Percentiles rank a stretch among this genome's conserved stretches.
These are phyloP conservation scores for Pseudocercospora fijiensis DNA, from an alignment of 2,329 filamentous ascomycete species.

Conservation along the genomic window DNA sequence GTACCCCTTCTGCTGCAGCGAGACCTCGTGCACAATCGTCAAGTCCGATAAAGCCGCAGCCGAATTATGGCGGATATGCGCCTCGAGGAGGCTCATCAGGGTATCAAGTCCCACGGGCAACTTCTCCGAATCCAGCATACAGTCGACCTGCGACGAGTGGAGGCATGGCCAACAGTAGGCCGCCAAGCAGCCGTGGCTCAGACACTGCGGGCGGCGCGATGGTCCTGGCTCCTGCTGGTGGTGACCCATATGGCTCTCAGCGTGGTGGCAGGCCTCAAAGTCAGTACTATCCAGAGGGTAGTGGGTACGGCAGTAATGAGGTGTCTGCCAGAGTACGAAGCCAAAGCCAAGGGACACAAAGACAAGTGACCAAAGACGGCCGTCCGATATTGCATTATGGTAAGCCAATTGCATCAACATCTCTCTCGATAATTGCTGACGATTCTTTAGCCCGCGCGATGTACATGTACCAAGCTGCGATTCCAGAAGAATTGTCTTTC, in stretches of 20 bases:
- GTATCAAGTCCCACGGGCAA: slow-evolving; percentile 42
- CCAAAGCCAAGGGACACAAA: slow-evolving; percentile 83
- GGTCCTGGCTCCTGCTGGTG: slow-evolving; percentile 48
- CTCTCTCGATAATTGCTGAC: slow-evolving; percentile 11
- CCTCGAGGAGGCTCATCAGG: slow-evolving; percentile 42
- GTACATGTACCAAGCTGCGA: slow-evolving; percentile 92
- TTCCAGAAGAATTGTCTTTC: slow-evolving; percentile 92
- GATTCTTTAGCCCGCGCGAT: slow-evolving; percentile 68
- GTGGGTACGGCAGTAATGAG: slow-evolving; percentile 38
- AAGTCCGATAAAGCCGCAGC: slow-evolving; percentile 44
- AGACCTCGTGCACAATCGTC: slow-evolving; percentile 43
- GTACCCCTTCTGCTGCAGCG: slow-evolving; percentile 30
- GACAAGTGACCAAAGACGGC: slow-evolving; percentile 82
- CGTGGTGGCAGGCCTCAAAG: slow-evolving; percentile 46
- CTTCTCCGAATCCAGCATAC: slow-evolving; percentile 42
- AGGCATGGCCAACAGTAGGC: slow-evolving; percentile 39
- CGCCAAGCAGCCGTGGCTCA: slow-evolving; percentile 45
- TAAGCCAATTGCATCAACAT: slow-evolving; percentile 54
- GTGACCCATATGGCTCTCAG: slow-evolving; percentile 43
- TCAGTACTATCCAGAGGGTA: slow-evolving; percentile 45
- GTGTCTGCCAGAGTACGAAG: slow-evolving; percentile 57
- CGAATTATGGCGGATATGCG: slow-evolving; percentile 39
- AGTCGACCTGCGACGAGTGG: slow-evolving; percentile 39
- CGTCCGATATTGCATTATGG: slow-evolving; percentile 88
- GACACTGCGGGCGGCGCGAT: slow-evolving; percentile 42